Percentiles rank a stretch among this genome's conserved stretches.
Conservation (phyloP, 169 alveolate species). For the Plasmodium vinckei region DNA sequence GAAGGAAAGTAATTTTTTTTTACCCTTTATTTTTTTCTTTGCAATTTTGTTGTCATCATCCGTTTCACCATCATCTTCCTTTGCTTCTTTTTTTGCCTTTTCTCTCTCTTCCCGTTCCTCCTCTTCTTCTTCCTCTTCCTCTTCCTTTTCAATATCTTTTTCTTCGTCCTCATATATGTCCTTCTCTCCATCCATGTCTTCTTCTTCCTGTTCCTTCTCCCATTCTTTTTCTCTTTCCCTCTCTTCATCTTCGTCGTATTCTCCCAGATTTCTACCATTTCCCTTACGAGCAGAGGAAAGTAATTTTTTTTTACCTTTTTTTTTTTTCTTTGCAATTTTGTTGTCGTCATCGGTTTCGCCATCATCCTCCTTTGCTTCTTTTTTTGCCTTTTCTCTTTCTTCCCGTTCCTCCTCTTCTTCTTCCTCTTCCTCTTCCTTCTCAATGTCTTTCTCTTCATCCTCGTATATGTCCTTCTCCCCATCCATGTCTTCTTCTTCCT, state of each 20-base stretch:
- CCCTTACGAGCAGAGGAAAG: background rate
- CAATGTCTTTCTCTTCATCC: background rate
- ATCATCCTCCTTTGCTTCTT: background rate
- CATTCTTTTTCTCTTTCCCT: background rate
- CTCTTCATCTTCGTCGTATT: background rate
- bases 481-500: background rate
- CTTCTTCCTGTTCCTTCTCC: background rate
- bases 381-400: background rate
- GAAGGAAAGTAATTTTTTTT: constrained; percentile 6
- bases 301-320: constrained; percentile 13
- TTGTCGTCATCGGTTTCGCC: background rate
- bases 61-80: background rate
- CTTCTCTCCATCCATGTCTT: background rate
- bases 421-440: background rate
- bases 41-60: background rate
- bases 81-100: background rate
- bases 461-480: background rate
- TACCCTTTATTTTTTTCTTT: background rate
- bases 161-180: background rate
- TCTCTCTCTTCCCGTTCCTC: background rate
- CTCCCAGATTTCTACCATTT: background rate
- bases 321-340: background rate
- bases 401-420: background rate
- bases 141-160: background rate
- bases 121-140: background rate